Conservation (phyloP, 2,329 filamentous ascomycete genomes). For the Aspergillus luchuensis region DNA sequence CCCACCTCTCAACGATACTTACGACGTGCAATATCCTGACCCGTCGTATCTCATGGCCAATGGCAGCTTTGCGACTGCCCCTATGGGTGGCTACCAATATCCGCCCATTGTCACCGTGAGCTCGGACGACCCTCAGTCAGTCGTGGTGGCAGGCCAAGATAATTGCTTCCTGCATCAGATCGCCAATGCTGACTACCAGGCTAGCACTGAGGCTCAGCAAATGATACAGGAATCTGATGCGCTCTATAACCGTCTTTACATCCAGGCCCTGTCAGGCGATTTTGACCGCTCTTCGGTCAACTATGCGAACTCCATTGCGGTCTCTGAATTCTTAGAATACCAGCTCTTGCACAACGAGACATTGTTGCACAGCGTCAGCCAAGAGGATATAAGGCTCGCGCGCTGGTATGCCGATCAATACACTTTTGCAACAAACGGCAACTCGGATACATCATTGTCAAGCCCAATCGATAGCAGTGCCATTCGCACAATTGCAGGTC, state of each 20-base stretch:
- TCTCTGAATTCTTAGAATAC: slow-evolving; percentile 61
- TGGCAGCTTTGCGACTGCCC: slow-evolving; percentile 48
- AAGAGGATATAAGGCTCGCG: slow-evolving; percentile 37
- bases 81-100: slow-evolving; percentile 61
- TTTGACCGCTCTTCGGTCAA: slow-evolving; percentile 44
- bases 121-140: slow-evolving; percentile 51
- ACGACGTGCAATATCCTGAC: slow-evolving; percentile 35
- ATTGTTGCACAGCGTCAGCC: slow-evolving; percentile 34
- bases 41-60: slow-evolving; percentile 52
- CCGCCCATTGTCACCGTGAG: slow-evolving; percentile 51
- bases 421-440: slow-evolving; percentile 51
- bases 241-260: slow-evolving; percentile 53
- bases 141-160: slow-evolving; percentile 53
- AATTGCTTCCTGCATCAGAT: slow-evolving; percentile 45
- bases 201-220: slow-evolving; percentile 43
- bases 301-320: slow-evolving; percentile 55
- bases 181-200: slow-evolving; percentile 45
- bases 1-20: slow-evolving; percentile 49
- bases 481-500: slow-evolving; percentile 46
- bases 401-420: slow-evolving; percentile 54
- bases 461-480: slow-evolving; percentile 26
- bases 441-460: slow-evolving; percentile 39
- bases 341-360: slow-evolving; percentile 54
- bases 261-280: slow-evolving; percentile 46
- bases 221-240: slow-evolving; percentile 39